phyloP scores from a whole-genome alignment of 139 green algal genomes.

The Raphidocelis subcapitata region DNA sequence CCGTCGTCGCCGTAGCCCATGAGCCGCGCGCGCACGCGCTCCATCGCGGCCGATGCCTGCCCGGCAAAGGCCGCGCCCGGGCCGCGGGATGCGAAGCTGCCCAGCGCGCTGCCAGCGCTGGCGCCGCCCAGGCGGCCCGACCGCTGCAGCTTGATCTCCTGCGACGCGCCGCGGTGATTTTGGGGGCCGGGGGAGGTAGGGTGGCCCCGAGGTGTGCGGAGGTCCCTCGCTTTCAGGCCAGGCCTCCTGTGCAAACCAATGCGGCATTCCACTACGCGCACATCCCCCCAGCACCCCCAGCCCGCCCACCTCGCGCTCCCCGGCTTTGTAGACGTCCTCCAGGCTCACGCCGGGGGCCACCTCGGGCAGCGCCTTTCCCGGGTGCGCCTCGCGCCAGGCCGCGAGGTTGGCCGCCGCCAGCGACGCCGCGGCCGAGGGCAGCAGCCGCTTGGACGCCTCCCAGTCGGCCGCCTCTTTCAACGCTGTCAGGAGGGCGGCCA shows the following conservation, averaged over 20 bases:
- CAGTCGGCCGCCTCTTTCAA: constrained; percentile 28
- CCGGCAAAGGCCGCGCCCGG: constrained; percentile 14
- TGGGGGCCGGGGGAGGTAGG: background rate
- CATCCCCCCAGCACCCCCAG: background rate
- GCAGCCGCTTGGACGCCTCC: constrained; percentile 14
- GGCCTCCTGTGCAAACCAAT: background rate
- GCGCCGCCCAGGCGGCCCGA: background rate
- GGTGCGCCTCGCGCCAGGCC: constrained; percentile 23
- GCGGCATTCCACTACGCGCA: background rate
- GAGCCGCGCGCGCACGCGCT: constrained; percentile 24
- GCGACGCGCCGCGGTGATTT: too few relatives aligned
- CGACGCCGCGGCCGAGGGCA: constrained; percentile 27
- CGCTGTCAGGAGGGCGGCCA: constrained; percentile 13
- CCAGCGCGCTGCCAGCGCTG: background rate
- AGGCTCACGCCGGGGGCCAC: constrained; percentile 24
- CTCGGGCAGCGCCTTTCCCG: constrained; percentile 8
- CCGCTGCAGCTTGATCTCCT: constrained; percentile 24
- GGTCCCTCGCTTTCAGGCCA: background rate
- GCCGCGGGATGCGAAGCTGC: constrained; percentile 7
- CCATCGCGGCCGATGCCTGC: constrained; percentile 30
- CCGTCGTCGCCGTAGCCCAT: constrained; percentile 33
- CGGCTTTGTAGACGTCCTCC: constrained; percentile 27
- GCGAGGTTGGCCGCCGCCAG: constrained; percentile 36
- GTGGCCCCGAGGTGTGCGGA: background rate
- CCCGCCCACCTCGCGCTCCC: constrained; percentile 26